A percentile compares a stretch with the other conserved stretches of the same genome.
These are phyloP conservation scores for Eimeria sp. DNA, from an alignment of 169 alveolate genomes.

Conservation along the genomic window DNA sequence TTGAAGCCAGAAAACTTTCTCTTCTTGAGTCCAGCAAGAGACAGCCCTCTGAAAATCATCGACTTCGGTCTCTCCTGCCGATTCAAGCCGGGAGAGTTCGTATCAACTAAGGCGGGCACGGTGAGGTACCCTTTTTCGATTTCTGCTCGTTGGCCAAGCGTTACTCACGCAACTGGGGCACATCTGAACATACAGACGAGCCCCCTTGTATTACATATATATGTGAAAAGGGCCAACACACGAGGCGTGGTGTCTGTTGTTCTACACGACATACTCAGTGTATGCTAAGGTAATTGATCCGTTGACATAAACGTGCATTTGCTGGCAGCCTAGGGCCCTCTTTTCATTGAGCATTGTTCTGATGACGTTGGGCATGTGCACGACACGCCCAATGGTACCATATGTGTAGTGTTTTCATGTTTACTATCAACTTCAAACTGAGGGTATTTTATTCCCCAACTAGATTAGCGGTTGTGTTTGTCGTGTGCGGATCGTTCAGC, in stretches of 20 bases:
- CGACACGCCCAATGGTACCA: neutral
- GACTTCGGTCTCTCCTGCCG: constrained; percentile 95
- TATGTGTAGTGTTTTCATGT: neutral
- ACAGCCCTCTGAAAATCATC: constrained; percentile 90
- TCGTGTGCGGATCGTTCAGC: constrained; percentile 33
- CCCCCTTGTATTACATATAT: too few species aligned
- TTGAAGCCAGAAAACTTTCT: constrained; percentile 95
- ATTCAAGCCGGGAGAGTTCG: constrained; percentile 85
- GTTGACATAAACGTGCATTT: neutral
- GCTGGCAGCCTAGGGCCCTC: neutral
- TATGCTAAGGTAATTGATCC: neutral
- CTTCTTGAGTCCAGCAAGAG: constrained; percentile 85
- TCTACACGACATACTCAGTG: neutral
- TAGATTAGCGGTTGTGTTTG: neutral
- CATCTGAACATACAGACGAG: neutral
- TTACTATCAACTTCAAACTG: neutral
- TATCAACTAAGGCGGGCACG: constrained; percentile 93
- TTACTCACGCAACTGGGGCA: neutral
- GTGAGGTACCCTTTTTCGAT: neutral
- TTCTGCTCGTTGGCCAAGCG: too few species aligned
- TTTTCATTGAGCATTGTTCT: neutral
- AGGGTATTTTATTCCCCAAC: neutral
- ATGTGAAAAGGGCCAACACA: too few species aligned
- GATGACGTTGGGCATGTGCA: neutral
- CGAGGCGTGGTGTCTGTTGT: neutral